Conservation (phyloP, 2,329 filamentous ascomycete genomes). For the Westerdykella ornata region DNA sequence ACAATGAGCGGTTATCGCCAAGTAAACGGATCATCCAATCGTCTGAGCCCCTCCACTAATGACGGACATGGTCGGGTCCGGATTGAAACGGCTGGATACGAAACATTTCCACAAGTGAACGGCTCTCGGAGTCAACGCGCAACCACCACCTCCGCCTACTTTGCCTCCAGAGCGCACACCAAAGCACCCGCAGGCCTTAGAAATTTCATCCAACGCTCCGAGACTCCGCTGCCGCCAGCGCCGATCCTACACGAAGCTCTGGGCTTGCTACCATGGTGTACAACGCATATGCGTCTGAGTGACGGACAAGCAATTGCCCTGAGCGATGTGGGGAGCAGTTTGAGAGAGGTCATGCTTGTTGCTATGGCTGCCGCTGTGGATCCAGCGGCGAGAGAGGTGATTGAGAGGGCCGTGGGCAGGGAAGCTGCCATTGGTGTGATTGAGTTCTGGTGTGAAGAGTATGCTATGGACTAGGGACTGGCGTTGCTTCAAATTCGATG, state of each 20-base stretch:
- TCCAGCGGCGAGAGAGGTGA: conserved; percentile 5
- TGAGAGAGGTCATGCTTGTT: conserved; percentile 28
- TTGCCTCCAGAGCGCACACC: not conserved
- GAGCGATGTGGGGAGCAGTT: conserved; percentile 28
- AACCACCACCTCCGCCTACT: not conserved
- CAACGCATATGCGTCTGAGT: conserved; percentile 14
- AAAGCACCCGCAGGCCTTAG: not conserved
- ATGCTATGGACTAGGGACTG: conserved; percentile 9
- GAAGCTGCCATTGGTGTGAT: conserved; percentile 16
- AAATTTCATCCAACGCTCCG: not conserved
- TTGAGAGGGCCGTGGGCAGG: conserved; percentile 21
- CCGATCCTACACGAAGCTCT: conserved; percentile 8
- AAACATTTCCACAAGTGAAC: conserved; percentile 3
- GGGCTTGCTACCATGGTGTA: conserved; percentile 29
- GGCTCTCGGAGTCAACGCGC: not conserved
- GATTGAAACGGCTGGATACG: too few relatives aligned
- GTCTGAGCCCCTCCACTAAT: too few relatives aligned
- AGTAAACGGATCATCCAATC: too few relatives aligned
- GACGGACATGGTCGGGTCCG: too few relatives aligned
- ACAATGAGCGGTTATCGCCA: too few relatives aligned
- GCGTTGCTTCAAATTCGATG: too few relatives aligned
- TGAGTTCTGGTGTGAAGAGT: conserved; percentile 33
- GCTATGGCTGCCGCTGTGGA: conserved; percentile 19
- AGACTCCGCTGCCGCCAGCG: not conserved
- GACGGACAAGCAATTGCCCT: conserved; percentile 23